Evolutionary conservation across 306 rosid genomes (phyloP).

Genomic region (Acacia confusa): DNA sequence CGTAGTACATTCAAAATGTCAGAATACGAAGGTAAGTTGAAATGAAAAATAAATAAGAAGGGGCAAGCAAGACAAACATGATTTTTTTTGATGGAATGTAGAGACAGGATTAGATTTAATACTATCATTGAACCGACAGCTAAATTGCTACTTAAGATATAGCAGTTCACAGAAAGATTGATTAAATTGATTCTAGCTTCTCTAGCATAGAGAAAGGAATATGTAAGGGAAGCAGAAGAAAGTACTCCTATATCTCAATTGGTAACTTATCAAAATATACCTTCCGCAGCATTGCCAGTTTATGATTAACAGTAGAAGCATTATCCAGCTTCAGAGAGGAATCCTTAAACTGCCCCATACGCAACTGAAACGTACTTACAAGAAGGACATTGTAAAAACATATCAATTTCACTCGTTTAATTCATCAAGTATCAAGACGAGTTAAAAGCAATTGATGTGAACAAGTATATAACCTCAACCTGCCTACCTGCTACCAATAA

Average conservation of each 20-base stretch:
- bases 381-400: constrained; percentile 13
- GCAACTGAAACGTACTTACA: constrained; percentile 21
- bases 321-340: constrained; percentile 39
- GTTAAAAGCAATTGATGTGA: constrained; percentile 1
- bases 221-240: constrained; percentile 2
- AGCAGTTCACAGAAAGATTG: constrained; percentile 7
- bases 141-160: background rate
- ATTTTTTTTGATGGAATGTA: background rate
- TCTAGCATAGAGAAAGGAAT: background rate
- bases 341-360: constrained; percentile 45
- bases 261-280: constrained; percentile 36
- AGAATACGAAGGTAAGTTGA: background rate
- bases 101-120: background rate
- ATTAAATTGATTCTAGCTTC: background rate
- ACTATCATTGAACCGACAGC: background rate
- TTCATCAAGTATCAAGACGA: constrained; percentile 1
- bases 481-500: background rate
- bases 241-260: background rate
- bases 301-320: constrained; percentile 49
- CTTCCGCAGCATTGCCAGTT: constrained; percentile 53
- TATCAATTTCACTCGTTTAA: background rate
- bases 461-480: background rate
- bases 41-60: background rate
- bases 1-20: constrained; percentile 21
- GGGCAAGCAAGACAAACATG: background rate